Base-by-base conservation (phyloP, 495 filamentous ascomycete genomes). In the Chaetomium cochliodes region DNA sequence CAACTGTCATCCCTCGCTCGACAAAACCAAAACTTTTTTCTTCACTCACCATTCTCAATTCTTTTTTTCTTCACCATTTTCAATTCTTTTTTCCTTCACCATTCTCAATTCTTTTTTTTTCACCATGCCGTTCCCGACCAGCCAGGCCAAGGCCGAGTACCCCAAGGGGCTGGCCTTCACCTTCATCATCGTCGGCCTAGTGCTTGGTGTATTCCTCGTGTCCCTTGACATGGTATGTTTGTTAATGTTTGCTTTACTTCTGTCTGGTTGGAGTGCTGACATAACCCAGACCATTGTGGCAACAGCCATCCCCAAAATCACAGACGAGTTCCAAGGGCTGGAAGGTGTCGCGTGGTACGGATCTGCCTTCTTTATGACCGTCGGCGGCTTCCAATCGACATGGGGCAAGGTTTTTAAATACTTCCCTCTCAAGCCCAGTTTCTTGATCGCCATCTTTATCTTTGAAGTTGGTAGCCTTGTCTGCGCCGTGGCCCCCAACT, bases 401-500 rank as follows among this genome's bases (percentile, higher is more conserved):
- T 79, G 73, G 74, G 77, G 77, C 54, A 77, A 76, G 46, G 53
- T 74, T 8, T 79, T 71, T 64, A 78, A 77, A 54, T 79, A 74
- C 66, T 81, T 77, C 33, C 66, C 68, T 0, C 65, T 84, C 3
- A 85, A 84, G 68, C 23, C 49, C 13, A 66, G 69, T 13, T 86
- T 80, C 60, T 54, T 84, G 13, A 44, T 68, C n/a, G 65, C 77
- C 20, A 74, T 82, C 41, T 52, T 79, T 41, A 65, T 85, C 37
- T 86, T 85, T 66, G 81, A 85, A 63, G 33, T 84, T 25, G 85
- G 85, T 0, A 84, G 80, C 26, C 73, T 81, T 4, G 69, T 87
- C 42, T 87, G 85, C 59, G 85, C 78, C 61, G 79, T 79, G 8
- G 84, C 85, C 6, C 85, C 84, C 0, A 83, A 74, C 55, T 85